Conservation (phyloP, 1,284 basidiomycete genomes). For the Tilletia setariae region DNA sequence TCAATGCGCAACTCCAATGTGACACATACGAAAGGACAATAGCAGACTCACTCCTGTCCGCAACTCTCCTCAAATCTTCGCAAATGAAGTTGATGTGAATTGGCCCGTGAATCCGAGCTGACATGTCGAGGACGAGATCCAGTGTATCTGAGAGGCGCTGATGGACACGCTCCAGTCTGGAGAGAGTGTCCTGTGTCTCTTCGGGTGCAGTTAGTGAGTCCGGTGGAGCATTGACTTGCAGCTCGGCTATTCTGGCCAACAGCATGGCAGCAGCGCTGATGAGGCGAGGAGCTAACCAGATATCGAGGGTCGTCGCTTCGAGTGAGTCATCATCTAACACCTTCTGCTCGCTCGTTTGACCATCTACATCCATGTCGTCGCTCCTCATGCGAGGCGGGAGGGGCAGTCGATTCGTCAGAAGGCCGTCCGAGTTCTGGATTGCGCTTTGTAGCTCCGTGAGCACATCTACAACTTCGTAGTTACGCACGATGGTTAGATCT, state of each 20-base stretch:
- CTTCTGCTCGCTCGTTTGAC: background rate
- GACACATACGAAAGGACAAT: too few relatives aligned
- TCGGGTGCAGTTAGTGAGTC: constrained; percentile 12
- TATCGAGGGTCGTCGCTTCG: constrained; percentile 37
- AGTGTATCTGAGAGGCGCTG: background rate
- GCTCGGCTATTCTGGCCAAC: constrained; percentile 14
- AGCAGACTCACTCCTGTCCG: background rate
- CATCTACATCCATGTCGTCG: constrained; percentile 6
- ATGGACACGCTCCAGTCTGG: background rate
- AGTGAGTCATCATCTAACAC: background rate
- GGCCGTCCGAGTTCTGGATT: background rate
- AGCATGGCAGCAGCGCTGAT: constrained; percentile 26
- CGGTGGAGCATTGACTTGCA: constrained; percentile 24
- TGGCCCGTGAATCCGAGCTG: background rate
- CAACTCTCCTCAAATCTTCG: constrained; percentile 19
- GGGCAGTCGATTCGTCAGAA: constrained; percentile 4
- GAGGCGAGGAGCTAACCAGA: constrained; percentile 39
- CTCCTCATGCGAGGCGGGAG: background rate
- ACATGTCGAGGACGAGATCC: background rate
- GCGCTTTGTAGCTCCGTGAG: background rate
- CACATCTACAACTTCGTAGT: constrained; percentile 14
- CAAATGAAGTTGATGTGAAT: background rate
- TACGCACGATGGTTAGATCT: constrained; percentile 1
- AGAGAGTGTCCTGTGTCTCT: background rate
- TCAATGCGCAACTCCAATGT: too few relatives aligned